A percentile compares a stretch with the other conserved stretches of the same genome.
Conservation (phyloP, 306 rosid species). For the Lagenaria siceraria region DNA sequence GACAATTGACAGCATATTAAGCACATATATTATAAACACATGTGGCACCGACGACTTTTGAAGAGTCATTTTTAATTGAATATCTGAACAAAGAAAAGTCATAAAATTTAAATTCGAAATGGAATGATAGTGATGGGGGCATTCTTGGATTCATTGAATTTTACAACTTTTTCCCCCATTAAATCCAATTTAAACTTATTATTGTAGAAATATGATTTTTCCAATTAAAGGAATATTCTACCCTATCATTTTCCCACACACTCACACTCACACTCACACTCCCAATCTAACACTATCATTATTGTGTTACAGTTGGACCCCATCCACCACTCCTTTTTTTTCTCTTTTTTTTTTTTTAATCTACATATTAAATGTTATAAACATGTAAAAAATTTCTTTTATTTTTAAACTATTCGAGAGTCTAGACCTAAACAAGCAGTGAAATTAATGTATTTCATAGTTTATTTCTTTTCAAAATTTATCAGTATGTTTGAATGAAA, state of each 20-base stretch:
- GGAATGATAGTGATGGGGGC: not conserved
- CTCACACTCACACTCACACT: not conserved
- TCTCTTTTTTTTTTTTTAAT: too few relatives aligned
- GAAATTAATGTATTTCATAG: too few relatives aligned
- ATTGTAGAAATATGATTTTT: not conserved
- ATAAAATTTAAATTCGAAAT: not conserved
- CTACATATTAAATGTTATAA: too few relatives aligned
- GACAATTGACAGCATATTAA: not conserved
- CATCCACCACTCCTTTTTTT: not conserved
- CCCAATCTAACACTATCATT: not conserved
- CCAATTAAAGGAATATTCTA: not conserved
- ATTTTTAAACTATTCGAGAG: too few relatives aligned
- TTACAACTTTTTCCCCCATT: not conserved
- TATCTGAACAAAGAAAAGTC: not conserved
- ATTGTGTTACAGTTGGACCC: not conserved
- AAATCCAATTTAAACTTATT: not conserved
- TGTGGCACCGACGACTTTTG: conserved; percentile 4
- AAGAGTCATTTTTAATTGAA: not conserved
- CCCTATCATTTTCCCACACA: not conserved
- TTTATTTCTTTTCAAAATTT: too few relatives aligned
- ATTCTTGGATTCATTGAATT: not conserved
- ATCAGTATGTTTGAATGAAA: too few relatives aligned
- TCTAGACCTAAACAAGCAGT: too few relatives aligned
- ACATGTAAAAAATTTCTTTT: too few relatives aligned
- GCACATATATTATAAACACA: not conserved